These are phyloP conservation scores for Cunninghamia lanceolata DNA, from an alignment of 75 land plant species.

Conservation along the genomic window DNA sequence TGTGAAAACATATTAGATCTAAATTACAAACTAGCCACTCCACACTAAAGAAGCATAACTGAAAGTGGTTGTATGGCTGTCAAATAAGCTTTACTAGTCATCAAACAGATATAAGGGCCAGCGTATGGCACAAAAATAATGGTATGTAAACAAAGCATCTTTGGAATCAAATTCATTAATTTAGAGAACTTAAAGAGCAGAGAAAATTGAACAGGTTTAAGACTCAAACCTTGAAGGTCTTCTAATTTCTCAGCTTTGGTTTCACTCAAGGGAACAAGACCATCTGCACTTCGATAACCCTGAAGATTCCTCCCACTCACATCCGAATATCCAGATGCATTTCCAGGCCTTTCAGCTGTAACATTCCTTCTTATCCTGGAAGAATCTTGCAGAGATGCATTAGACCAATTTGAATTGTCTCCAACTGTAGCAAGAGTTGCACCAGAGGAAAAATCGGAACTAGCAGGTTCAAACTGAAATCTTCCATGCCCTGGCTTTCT, in stretches of 20 bases:
- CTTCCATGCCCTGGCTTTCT: constrained; percentile 24
- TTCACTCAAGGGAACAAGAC: constrained; percentile 27
- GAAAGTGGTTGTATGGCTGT: neutral
- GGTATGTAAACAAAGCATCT: neutral
- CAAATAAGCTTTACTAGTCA: neutral
- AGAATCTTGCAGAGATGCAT: constrained; percentile 11
- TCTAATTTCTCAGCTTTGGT: constrained; percentile 38
- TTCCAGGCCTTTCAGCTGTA: constrained; percentile 41
- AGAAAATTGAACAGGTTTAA: neutral
- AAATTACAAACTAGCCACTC: neutral
- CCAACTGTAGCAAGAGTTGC: constrained; percentile 51
- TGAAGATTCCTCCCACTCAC: constrained; percentile 16
- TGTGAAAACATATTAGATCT: neutral
- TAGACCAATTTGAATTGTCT: constrained; percentile 33
- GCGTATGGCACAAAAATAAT: neutral
- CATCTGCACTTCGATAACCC: constrained; percentile 9
- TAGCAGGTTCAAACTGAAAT: constrained; percentile 42
- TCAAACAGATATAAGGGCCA: neutral
- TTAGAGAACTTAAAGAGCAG: neutral
- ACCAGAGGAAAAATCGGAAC: constrained; percentile 69
- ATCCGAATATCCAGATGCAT: constrained; percentile 31
- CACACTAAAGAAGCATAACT: neutral
- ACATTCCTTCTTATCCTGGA: constrained; percentile 15
- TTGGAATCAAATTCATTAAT: neutral
- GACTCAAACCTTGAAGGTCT: constrained; percentile 29